Evolutionary conservation across 2,329 filamentous ascomycete species (phyloP).

Genomic region (Fusarium buharicum): DNA sequence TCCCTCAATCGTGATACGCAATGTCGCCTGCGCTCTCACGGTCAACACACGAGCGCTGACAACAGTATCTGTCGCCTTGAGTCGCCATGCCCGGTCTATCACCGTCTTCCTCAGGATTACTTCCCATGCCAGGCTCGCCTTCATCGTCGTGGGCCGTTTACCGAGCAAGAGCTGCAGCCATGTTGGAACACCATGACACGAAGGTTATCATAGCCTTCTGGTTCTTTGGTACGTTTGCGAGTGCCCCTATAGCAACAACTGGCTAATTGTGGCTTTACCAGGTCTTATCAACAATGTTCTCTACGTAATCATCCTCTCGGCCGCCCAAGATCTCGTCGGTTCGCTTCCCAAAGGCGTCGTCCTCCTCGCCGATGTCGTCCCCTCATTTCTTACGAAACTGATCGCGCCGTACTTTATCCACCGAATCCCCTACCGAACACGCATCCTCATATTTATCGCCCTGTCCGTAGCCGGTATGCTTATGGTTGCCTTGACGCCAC

Average conservation of each 20-base stretch:
- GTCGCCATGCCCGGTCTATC: slow-evolving; percentile 51
- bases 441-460: slow-evolving; percentile 77
- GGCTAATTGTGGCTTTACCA: slow-evolving; percentile 33
- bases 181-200: slow-evolving; percentile 75
- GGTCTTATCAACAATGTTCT: slow-evolving; percentile 90
- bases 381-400: slow-evolving; percentile 88
- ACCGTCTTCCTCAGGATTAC: slow-evolving; percentile 57
- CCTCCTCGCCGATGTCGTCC: slow-evolving; percentile 90
- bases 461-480: slow-evolving; percentile 89
- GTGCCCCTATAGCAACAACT: neutral
- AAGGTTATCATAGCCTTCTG: slow-evolving; percentile 86
- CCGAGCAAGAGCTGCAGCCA: slow-evolving; percentile 68
- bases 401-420: slow-evolving; percentile 95
- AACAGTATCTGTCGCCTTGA: neutral
- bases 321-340: slow-evolving; percentile 94
- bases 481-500: slow-evolving; percentile 82
- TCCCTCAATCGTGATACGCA: neutral
- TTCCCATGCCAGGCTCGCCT: slow-evolving; percentile 68
- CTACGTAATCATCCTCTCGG: slow-evolving; percentile 95
- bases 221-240: slow-evolving; percentile 79
- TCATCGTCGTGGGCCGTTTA: slow-evolving; percentile 80
- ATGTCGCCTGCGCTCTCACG: slow-evolving; percentile 18
- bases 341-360: slow-evolving; percentile 92
- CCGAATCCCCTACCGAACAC: slow-evolving; percentile 79
- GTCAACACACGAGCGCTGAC: neutral